Conservation (phyloP, 2,329 filamentous ascomycete genomes). For the Verticillium klebahnii region DNA sequence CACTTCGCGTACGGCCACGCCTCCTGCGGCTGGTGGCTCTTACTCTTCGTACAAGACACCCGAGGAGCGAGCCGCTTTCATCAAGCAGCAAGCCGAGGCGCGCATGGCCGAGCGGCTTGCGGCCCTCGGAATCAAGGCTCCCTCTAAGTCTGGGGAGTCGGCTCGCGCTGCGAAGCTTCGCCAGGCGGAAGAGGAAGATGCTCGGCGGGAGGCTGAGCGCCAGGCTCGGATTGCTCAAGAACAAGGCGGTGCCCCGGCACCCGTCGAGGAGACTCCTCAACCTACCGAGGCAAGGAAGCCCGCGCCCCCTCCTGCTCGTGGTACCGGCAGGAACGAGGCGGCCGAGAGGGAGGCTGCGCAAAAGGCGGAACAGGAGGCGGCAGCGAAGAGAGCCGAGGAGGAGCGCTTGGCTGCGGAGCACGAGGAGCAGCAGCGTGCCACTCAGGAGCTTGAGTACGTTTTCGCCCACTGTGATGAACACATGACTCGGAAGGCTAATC, state of each 20-base stretch:
- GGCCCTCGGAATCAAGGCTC: constrained; percentile 84
- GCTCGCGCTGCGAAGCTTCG: constrained; percentile 78
- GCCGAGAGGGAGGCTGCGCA: constrained; percentile 43
- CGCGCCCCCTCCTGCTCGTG: constrained; percentile 76
- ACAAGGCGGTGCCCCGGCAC: constrained; percentile 53
- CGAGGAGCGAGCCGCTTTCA: constrained; percentile 91
- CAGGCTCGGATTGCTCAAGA: constrained; percentile 80
- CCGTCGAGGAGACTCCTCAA: constrained; percentile 45
- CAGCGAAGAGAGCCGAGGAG: constrained; percentile 59
- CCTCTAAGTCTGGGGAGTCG: constrained; percentile 73
- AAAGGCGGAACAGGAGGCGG: constrained; percentile 53
- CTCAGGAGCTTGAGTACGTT: constrained; percentile 77
- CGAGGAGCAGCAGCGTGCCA: constrained; percentile 69
- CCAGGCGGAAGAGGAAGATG: constrained; percentile 92
- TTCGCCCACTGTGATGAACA: constrained; percentile 4
- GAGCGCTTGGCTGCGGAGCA: constrained; percentile 67
- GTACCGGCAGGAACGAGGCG: constrained; percentile 59
- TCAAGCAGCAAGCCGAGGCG: constrained; percentile 94
- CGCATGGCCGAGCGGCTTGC: constrained; percentile 95
- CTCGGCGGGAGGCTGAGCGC: constrained; percentile 79
- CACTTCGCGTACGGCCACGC: constrained; percentile 51
- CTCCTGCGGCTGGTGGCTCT: constrained; percentile 53
- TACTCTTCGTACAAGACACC: constrained; percentile 85
- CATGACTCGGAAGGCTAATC: constrained; percentile 18
- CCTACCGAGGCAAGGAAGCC: constrained; percentile 53